Evolutionary conservation across 768 basidiomycete genomes (phyloP).

Genomic region (Boletus bicolor): DNA sequence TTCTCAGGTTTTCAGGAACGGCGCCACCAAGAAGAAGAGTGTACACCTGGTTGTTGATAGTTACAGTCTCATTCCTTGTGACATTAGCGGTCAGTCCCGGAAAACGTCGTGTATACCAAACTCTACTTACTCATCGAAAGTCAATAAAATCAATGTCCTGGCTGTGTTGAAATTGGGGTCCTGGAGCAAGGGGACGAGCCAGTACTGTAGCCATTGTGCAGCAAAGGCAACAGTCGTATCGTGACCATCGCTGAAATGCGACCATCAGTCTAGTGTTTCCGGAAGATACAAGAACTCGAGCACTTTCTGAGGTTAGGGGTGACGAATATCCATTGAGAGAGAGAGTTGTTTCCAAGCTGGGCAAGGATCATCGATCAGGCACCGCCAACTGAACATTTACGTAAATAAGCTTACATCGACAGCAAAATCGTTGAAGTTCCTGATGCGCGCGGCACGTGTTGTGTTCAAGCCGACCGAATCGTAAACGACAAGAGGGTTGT

Average conservation of each 20-base stretch:
- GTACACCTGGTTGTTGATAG: slow-evolving; percentile 45
- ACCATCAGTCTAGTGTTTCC: background rate
- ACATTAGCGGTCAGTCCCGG: background rate
- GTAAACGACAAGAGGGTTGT: slow-evolving; percentile 50
- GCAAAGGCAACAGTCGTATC: slow-evolving; percentile 53
- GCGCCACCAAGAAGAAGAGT: slow-evolving; percentile 43
- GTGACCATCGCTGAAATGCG: slow-evolving; percentile 48
- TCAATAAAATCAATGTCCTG: slow-evolving; percentile 54
- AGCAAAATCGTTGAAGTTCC: slow-evolving; percentile 62
- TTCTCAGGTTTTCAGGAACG: slow-evolving; percentile 39
- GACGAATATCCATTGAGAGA: slow-evolving; percentile 59
- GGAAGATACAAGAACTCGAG: background rate
- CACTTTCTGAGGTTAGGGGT: slow-evolving; percentile 50
- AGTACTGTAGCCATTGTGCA: slow-evolving; percentile 44
- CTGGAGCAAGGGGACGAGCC: slow-evolving; percentile 48
- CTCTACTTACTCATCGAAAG: slow-evolving; percentile 55
- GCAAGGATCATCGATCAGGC: background rate
- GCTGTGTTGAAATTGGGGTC: slow-evolving; percentile 52
- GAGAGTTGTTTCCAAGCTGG: slow-evolving; percentile 35
- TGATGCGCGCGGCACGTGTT: slow-evolving; percentile 40
- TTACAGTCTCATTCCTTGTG: slow-evolving; percentile 25
- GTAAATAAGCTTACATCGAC: slow-evolving; percentile 37
- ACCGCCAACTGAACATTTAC: too few species aligned
- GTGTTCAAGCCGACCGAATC: slow-evolving; percentile 45
- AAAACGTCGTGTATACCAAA: background rate